phyloP scores from a whole-genome alignment of 768 basidiomycete genomes.

The Macrolepiota fuliginosa region DNA sequence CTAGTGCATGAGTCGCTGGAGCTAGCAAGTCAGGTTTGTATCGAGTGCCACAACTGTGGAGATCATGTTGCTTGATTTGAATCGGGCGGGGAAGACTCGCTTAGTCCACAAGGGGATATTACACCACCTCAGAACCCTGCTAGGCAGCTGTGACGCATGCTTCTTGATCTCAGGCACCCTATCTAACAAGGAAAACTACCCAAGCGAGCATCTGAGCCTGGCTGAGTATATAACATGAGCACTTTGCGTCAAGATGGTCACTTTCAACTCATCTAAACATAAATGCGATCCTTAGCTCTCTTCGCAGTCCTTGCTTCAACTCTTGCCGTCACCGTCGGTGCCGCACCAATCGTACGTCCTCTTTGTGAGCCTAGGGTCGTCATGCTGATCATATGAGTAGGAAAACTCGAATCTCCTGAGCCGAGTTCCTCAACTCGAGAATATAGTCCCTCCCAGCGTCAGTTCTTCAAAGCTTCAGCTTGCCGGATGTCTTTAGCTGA shows the following conservation, averaged over 20 bases:
- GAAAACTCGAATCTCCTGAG: not conserved
- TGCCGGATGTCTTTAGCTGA: not conserved
- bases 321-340: not conserved
- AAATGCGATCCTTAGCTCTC: constrained; percentile 4
- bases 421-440: not conserved
- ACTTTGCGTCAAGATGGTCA: not conserved
- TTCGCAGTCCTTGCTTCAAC: constrained; percentile 1
- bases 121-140: not conserved
- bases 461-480: not conserved
- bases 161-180: constrained; percentile 13
- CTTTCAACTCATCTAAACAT: not conserved
- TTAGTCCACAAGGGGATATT: constrained; percentile 9
- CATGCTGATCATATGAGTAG: not conserved
- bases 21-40: not conserved
- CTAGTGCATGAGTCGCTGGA: not conserved
- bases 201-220: not conserved
- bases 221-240: constrained; percentile 10
- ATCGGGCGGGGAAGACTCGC: not conserved
- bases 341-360: constrained; percentile 2
- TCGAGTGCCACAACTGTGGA: not conserved
- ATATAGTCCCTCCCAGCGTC: not conserved
- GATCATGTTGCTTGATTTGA: constrained; percentile 1
- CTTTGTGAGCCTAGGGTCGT: not conserved
- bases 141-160: constrained; percentile 9
- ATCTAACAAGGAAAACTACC: not conserved